Evolutionary conservation across 768 basidiomycete genomes (phyloP).

Genomic region (Lentinula lateritia): DNA sequence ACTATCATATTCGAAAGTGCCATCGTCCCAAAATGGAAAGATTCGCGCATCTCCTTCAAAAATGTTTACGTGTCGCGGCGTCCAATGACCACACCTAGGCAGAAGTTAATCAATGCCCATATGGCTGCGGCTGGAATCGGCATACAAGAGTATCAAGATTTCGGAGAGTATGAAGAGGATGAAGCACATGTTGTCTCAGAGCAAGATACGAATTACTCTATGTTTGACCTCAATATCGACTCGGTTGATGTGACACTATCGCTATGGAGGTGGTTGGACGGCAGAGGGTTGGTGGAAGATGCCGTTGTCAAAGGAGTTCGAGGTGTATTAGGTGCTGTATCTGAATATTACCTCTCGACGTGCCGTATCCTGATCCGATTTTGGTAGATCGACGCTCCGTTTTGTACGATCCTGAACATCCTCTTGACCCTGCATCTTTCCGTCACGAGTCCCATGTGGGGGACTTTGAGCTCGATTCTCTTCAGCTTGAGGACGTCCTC

Average conservation of each 20-base stretch:
- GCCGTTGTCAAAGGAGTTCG: constrained; percentile 93
- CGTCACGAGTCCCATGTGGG: constrained; percentile 69
- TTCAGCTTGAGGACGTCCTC: constrained; percentile 89
- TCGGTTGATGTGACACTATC: constrained; percentile 95
- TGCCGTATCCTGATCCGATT: neutral
- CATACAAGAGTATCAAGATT: constrained; percentile 62
- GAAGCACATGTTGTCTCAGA: constrained; percentile 21
- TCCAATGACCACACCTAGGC: constrained; percentile 29
- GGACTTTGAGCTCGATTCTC: constrained; percentile 87
- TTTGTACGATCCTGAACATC: constrained; percentile 78
- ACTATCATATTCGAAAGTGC: constrained; percentile 96
- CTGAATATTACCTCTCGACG: neutral
- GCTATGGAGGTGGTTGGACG: constrained; percentile 88
- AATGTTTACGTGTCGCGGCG: constrained; percentile 92
- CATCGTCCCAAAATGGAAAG: constrained; percentile 96
- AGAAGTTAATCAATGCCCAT: constrained; percentile 31
- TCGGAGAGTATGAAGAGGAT: constrained; percentile 57
- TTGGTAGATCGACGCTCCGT: constrained; percentile 75
- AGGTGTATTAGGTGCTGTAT: constrained; percentile 74
- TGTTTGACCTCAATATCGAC: constrained; percentile 92
- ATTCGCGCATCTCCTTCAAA: constrained; percentile 92
- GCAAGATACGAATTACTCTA: constrained; percentile 71
- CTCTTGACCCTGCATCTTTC: constrained; percentile 75
- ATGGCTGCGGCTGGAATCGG: constrained; percentile 62
- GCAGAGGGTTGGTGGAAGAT: constrained; percentile 87